Base-by-base conservation (phyloP, 164 flowering plant genomes). In the Cinnamomum chago region DNA sequence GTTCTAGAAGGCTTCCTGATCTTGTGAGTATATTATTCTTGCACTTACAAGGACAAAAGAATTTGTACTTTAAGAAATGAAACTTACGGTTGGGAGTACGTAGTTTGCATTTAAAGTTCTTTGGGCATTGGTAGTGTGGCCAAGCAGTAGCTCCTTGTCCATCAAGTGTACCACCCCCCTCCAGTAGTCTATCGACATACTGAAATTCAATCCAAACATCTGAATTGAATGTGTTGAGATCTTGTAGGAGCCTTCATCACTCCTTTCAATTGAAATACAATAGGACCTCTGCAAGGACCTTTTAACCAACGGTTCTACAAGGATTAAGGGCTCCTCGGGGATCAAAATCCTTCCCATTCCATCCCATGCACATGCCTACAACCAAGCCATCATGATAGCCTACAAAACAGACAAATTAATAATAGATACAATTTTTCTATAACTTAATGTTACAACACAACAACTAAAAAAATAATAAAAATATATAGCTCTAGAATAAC, bases 101-200 rank as follows among this genome's bases (percentile, higher is more conserved):
- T 58, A 80, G 51, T 27, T 74, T 74, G 76, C 76, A 67, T 18
- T 74, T 33, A 11, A 28, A 13, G 50, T 22, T 67, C 27, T 30
- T 27, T 47, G 62, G 51, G 71, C 73, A 62, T 17, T 71, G 22
- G 58, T 81, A 79, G 20, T 76, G 12, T 5, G 76, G 55, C 91
- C 90, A 87, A 47, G 87, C 84, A 4, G 74, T 22, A 6, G 78
- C 50, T 3, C 91, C 89, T 77, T 85, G 85, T 33, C 89, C 92
- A 70, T 88, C 86, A 52, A 86, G 72, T 1, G 72, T 27, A 1
- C 91, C 95, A 11, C 88, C 83, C 30, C 91, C 92, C 3, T 89
- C 28, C 0, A 14, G 27, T 73, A 90, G 73, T 0, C 70, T 15
- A 23, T 85, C 71, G 7, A 89, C 17, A 20, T 81, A 71, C 2